Conservation (phyloP, 306 rosid genomes). For the Mimosa bimucronata region DNA sequence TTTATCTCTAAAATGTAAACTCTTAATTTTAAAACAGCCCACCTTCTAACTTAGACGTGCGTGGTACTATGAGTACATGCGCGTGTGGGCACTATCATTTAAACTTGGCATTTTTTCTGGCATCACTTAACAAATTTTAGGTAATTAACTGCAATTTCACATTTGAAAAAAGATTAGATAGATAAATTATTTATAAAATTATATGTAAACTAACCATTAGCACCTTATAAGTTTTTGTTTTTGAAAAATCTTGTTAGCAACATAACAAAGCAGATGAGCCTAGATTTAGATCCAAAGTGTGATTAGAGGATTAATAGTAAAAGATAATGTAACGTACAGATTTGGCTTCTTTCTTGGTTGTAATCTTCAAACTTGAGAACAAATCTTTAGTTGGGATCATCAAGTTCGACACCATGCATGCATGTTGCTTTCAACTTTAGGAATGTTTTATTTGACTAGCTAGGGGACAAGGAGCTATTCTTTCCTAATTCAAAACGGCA, state of each 20-base stretch:
- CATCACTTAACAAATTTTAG: no score
- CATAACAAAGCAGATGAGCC: neutral
- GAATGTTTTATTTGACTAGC: neutral
- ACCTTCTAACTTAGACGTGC: neutral
- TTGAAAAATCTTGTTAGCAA: neutral
- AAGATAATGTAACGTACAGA: conserved; percentile 19
- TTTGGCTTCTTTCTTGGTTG: conserved; percentile 18
- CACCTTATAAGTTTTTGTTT: neutral
- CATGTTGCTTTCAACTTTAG: neutral
- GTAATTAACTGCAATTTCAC: neutral
- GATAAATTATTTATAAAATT: neutral
- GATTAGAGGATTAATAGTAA: conserved; percentile 29
- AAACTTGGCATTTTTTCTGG: no score
- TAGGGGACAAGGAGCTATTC: neutral
- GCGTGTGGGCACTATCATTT: neutral
- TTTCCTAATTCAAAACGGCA: neutral
- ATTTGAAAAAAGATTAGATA: neutral
- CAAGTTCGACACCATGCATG: neutral
- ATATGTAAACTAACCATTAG: neutral
- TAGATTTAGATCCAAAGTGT: conserved; percentile 31
- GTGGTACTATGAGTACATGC: no score
- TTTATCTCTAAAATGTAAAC: neutral
- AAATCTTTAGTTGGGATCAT: neutral
- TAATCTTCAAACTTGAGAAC: neutral
- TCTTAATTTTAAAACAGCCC: no score